Evolutionary conservation across 352 stramenopile species (phyloP).

Genomic region (Globisporangium cylindrosporum): DNA sequence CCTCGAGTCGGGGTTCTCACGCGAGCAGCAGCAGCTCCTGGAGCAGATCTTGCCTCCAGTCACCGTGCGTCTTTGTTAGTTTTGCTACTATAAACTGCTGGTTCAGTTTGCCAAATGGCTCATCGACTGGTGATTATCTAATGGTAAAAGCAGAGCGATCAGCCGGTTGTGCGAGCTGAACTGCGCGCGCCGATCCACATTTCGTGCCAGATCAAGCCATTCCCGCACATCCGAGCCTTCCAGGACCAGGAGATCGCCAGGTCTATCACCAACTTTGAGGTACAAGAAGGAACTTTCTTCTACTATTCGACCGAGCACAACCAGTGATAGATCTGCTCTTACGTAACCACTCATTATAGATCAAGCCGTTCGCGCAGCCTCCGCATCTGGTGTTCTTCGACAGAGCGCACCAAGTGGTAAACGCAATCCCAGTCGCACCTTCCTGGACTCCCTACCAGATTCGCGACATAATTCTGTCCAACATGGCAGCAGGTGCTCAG

Average conservation of each 20-base stretch:
- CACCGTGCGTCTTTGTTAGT: slow-evolving; percentile 4
- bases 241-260: slow-evolving; percentile 15
- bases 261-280: slow-evolving; percentile 9
- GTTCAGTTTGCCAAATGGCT: background rate
- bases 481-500: background rate
- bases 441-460: slow-evolving; percentile 43
- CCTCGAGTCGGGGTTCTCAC: slow-evolving; percentile 12
- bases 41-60: slow-evolving; percentile 18
- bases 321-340: background rate
- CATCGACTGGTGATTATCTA: background rate
- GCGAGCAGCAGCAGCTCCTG: slow-evolving; percentile 20
- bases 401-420: slow-evolving; percentile 24
- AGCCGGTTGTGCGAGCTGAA: slow-evolving; percentile 21
- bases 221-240: slow-evolving; percentile 32
- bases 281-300: slow-evolving; percentile 5
- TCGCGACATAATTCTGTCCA: slow-evolving; percentile 26
- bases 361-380: slow-evolving; percentile 40
- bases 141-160: slow-evolving; percentile 18
- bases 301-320: background rate
- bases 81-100: background rate
- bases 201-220: slow-evolving; percentile 34
- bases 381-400: slow-evolving; percentile 48
- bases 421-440: slow-evolving; percentile 28
- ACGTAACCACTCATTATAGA: slow-evolving; percentile 13
- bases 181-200: slow-evolving; percentile 42